Percentiles rank a stretch among this genome's conserved stretches.
phyloP scores from a whole-genome alignment of 2,329 filamentous ascomycete species.

The Alternaria ventricosa region DNA sequence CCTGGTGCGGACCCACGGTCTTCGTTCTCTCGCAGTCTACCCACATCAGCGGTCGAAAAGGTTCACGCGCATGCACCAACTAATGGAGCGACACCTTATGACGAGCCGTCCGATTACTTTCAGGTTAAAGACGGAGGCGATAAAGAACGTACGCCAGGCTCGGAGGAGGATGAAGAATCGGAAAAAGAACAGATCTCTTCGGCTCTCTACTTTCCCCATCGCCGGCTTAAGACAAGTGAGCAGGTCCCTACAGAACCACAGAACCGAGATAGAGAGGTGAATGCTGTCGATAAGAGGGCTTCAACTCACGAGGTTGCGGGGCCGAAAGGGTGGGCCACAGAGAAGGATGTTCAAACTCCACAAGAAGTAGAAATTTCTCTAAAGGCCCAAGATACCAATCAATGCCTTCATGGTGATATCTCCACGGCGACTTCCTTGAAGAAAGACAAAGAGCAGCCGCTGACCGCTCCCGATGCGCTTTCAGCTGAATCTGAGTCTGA shows the following conservation, averaged over 20 bases:
- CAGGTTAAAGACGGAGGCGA: conserved; percentile 25
- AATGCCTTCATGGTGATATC: conserved; percentile 66
- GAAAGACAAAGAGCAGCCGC: conserved; percentile 50
- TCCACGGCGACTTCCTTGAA: conserved; percentile 49
- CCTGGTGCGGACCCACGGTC: conserved; percentile 54
- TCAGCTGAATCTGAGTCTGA: conserved; percentile 53
- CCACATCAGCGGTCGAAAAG: conserved; percentile 44
- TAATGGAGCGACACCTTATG: conserved; percentile 21
- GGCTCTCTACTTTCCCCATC: conserved; percentile 81
- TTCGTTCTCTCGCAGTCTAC: conserved; percentile 61
- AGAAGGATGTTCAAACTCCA: conserved; percentile 42
- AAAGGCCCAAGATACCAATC: conserved; percentile 65
- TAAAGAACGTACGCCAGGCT: conserved; percentile 35
- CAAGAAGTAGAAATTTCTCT: conserved; percentile 69
- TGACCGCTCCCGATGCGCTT: conserved; percentile 32
- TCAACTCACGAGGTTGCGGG: conserved; percentile 37
- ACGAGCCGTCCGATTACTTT: conserved; percentile 40
- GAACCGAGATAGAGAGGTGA: conserved; percentile 33
- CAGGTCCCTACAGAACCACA: conserved; percentile 35
- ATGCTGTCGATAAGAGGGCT: conserved; percentile 32
- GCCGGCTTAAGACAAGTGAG: conserved; percentile 57
- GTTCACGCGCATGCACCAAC: conserved; percentile 31
- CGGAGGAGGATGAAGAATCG: conserved; percentile 64
- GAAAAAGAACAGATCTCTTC: conserved; percentile 88
- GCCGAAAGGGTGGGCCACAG: conserved; percentile 35